Evolutionary conservation across 345 rosid genomes (phyloP), one percentile per base, ranked within the genome.

Genomic region (Arabis alpina): DNA sequence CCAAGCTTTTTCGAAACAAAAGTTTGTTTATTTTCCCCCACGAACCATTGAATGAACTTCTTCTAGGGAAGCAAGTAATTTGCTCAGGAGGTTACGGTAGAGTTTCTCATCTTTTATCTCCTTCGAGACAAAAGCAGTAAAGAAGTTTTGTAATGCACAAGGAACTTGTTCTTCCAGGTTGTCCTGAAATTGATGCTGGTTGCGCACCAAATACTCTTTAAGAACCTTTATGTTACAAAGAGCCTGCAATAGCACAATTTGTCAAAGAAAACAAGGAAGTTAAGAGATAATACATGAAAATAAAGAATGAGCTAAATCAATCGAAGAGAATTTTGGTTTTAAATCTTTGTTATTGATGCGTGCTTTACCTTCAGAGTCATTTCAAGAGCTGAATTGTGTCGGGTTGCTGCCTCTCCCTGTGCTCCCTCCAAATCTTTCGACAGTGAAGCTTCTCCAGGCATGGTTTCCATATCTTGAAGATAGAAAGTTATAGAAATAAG

Each of bases 41-140:
- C 76, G 24, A 54, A 71, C 76, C 63, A 62, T 23, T 39, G 55
- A 36, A 43, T n/a, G 10, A 53, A 7, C 54, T 44, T 45, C 11
- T 58, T 54, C 61, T 23, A 71, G 49, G 54, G 62, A 43, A 43
- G 68, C 76, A 54, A 53, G 54, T n/a, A 71, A 10, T 27, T 43
- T 36, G 40, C 47, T 14, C 32, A 71, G 63, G 39, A 62, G 40
- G 62, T 34, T 10, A 61, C 47, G 34, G 36, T 71, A 62, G 36
- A 54, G 16, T 43, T 69, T 61, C 45, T 71, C 62, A 9, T 32
- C 45, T 27, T 24, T 40, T 41, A 51, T 70, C 36, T 41, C 40
- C 13, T 60, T 32, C 32, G 51, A 28, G 24, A 27, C 54, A 70
- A 70, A 28, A 6, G 68, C 45, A 51, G 27, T 16, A 42, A 61